A percentile compares a stretch with the other conserved stretches of the same genome.
phyloP scores from a whole-genome alignment of 257 asterid species.

The Solanum pinnatisectum region DNA sequence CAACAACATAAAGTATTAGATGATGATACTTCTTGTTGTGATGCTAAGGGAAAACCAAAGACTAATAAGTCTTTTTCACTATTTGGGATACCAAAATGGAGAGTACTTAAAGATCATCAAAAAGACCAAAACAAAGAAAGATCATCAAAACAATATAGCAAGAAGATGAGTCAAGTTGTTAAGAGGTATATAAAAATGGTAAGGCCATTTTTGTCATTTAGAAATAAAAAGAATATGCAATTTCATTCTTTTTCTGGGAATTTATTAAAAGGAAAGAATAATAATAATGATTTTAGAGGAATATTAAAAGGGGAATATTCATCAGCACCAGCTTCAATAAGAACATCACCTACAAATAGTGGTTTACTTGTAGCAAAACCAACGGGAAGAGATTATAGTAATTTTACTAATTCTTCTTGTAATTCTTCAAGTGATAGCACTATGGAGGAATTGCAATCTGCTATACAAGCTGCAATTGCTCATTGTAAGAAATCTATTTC shows the following conservation, averaged over 20 bases:
- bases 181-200: conserved; percentile 59
- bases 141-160: conserved; percentile 8
- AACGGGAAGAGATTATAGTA: background rate
- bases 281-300: conserved; percentile 1
- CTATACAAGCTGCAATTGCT: conserved; percentile 87
- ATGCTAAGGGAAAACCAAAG: conserved; percentile 22
- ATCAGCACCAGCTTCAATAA: conserved; percentile 76
- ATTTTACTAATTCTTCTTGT: conserved; percentile 1
- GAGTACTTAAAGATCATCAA: conserved; percentile 9
- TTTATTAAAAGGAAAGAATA: conserved; percentile 17
- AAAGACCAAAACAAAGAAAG: conserved; percentile 11
- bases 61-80: conserved; percentile 51
- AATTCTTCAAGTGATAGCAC: conserved; percentile 41
- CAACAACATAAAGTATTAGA: background rate
- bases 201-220: conserved; percentile 39
- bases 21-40: background rate
- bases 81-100: conserved; percentile 41
- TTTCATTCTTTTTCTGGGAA: conserved; percentile 60
- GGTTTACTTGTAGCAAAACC: conserved; percentile 51
- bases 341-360: conserved; percentile 71
- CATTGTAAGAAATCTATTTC: conserved; percentile 79
- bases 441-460: conserved; percentile 88
- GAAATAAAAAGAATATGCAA: conserved; percentile 9
- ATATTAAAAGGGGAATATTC: conserved; percentile 1
- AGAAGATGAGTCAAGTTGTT: conserved; percentile 31